Conservation (phyloP, 148 eudicot genomes). For the Fagopyrum esculentum region DNA sequence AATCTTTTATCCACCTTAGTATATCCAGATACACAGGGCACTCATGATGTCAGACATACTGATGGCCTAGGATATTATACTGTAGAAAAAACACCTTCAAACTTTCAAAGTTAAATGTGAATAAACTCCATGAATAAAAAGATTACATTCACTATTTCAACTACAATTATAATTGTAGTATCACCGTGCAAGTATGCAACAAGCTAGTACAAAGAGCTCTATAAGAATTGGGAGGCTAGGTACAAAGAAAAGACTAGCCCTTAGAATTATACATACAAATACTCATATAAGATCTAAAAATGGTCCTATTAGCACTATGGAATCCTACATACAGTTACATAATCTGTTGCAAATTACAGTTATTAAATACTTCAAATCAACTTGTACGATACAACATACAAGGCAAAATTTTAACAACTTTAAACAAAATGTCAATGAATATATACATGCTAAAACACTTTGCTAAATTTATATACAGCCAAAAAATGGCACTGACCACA, state of each 20-base stretch:
- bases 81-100: neutral
- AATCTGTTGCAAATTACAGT: no score
- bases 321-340: no score
- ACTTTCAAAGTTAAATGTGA: neutral
- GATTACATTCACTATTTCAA: neutral
- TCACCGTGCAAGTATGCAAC: no score
- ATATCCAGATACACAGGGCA: neutral
- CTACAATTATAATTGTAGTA: neutral
- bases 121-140: neutral
- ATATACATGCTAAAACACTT: neutral
- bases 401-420: no score
- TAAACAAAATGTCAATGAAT: neutral
- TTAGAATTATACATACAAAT: no score
- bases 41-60: neutral
- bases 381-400: no score
- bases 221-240: no score
- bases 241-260: no score
- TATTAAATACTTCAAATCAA: no score
- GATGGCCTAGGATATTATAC: neutral
- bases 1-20: neutral
- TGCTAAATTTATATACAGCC: neutral
- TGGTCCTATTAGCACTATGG: no score
- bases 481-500: constrained; percentile 31
- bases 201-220: no score
- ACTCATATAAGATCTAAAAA: no score